Base-by-base conservation (phyloP, 345 rosid genomes). In the Euphorbia lathyris region DNA sequence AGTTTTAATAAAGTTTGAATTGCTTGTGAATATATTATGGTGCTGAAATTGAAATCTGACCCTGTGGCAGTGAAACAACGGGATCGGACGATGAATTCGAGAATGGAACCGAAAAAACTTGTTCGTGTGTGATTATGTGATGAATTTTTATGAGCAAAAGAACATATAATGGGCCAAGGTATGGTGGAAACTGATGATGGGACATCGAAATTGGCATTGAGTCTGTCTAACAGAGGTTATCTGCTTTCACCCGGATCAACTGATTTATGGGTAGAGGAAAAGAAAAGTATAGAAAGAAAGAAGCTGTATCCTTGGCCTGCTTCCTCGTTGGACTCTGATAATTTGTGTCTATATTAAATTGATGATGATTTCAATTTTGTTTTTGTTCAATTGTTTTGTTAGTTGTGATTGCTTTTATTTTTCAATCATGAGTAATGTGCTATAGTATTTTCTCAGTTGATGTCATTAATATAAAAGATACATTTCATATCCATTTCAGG, bases 111-210 rank as follows among this genome's bases (percentile, higher is more conserved):
- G 90, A 80, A 80, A 79, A 81, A 78, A 83, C 78, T 58, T 89
- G 92, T 77, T 74, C 85, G 1, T 89, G 96, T 67, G 76, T 75
- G 58, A 80, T 89, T 75, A 89, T 89, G 92, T 89, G 82, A 74
- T 69, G 3, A 29, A 50, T 64, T 34, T 42, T 63, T 38, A n/a
- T 22, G 50, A 51, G 13, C 56, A 45, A 9, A 51, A 40, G 7
- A 63, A 13, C 45, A 40, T 51, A 30, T 58, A 40, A 4, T 0
- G 65, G 52, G 65, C 60, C 51, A 25, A 13, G 69, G 26, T 67
- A 30, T 65, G 32, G 16, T 36, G 61, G 42, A 63, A 29, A n/a
- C 32, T 65, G 25, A 51, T 5, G 57, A 42, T 13, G 56, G 62
- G 52, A 42, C 77, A 16, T 55, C 30, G 25, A 73, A 55, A 56